These are phyloP conservation scores for Peniophora sp. DNA, from an alignment of 1,284 basidiomycete species.

Conservation along the genomic window DNA sequence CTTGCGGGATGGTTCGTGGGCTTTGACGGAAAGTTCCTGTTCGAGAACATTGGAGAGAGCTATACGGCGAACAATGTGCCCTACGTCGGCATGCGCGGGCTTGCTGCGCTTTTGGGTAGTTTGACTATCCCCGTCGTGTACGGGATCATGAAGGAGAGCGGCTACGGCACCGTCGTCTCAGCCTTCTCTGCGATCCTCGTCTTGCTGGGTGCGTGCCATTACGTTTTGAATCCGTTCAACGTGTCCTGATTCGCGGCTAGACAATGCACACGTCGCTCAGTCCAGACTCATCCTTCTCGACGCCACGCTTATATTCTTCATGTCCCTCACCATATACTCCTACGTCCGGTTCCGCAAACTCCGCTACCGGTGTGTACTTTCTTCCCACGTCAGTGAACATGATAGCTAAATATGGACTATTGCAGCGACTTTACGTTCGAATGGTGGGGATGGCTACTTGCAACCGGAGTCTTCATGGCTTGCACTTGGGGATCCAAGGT, in stretches of 20 bases:
- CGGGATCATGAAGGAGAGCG: slow-evolving; percentile 95
- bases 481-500: slow-evolving; percentile 98
- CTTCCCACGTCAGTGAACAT: not conserved
- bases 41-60: slow-evolving; percentile 93
- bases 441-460: slow-evolving; percentile 95
- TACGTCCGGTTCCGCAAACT: slow-evolving; percentile 96
- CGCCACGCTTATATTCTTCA: slow-evolving; percentile 92
- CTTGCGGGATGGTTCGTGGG: slow-evolving; percentile 95
- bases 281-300: slow-evolving; percentile 95
- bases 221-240: not conserved
- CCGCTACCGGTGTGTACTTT: slow-evolving; percentile 66
- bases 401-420: slow-evolving; percentile 6
- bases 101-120: slow-evolving; percentile 87
- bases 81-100: slow-evolving; percentile 87
- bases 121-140: slow-evolving; percentile 90
- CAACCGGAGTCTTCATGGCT: slow-evolving; percentile 90
- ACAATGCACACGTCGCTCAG: slow-evolving; percentile 95
- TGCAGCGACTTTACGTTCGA: slow-evolving; percentile 73
- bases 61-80: slow-evolving; percentile 86
- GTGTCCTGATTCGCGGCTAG: slow-evolving; percentile 29
- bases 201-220: slow-evolving; percentile 65
- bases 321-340: slow-evolving; percentile 88
- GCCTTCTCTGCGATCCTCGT: slow-evolving; percentile 83
- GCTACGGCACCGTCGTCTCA: slow-evolving; percentile 85
- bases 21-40: slow-evolving; percentile 90